These are phyloP conservation scores for Leccinum obscurum DNA, from an alignment of 768 basidiomycete genomes.

Conservation along the genomic window DNA sequence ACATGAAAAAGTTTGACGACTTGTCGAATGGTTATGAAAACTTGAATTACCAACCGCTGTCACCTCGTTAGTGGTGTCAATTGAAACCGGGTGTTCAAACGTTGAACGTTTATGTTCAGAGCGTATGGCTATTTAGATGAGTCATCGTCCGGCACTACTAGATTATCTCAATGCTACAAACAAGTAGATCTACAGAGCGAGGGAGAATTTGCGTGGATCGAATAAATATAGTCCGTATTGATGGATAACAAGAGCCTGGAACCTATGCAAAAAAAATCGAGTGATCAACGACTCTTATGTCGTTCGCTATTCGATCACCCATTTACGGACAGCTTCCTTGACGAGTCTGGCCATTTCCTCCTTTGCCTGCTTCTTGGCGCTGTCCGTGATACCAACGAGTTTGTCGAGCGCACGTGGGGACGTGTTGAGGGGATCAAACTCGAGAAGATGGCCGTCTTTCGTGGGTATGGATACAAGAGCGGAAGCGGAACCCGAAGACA, in stretches of 20 bases:
- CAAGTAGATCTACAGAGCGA: slow-evolving; percentile 17
- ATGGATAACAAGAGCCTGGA: not conserved
- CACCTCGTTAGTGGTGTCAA: too few species aligned
- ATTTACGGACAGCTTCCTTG: slow-evolving; percentile 72
- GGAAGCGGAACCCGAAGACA: slow-evolving; percentile 35
- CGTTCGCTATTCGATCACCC: slow-evolving; percentile 53
- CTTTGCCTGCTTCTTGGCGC: slow-evolving; percentile 80
- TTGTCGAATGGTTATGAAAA: not conserved
- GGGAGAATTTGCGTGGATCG: not conserved
- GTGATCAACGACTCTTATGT: not conserved
- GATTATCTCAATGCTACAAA: slow-evolving; percentile 19
- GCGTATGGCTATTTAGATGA: not conserved
- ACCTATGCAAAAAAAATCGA: slow-evolving; percentile 5
- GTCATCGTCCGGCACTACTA: slow-evolving; percentile 2
- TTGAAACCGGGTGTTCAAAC: too few species aligned
- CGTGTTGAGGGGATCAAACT: slow-evolving; percentile 80
- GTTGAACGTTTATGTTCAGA: not conserved
- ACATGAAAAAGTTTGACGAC: slow-evolving; percentile 51
- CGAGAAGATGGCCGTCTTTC: slow-evolving; percentile 76
- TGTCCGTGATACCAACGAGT: slow-evolving; percentile 75
- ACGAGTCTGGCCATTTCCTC: slow-evolving; percentile 74
- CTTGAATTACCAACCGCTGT: not conserved
- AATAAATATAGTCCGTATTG: slow-evolving; percentile 15
- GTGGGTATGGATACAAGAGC: slow-evolving; percentile 79
- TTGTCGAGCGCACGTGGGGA: slow-evolving; percentile 72